Base-by-base conservation (phyloP, 371 early-diverging fungal species). In the Lichtheimia hyalospora region DNA sequence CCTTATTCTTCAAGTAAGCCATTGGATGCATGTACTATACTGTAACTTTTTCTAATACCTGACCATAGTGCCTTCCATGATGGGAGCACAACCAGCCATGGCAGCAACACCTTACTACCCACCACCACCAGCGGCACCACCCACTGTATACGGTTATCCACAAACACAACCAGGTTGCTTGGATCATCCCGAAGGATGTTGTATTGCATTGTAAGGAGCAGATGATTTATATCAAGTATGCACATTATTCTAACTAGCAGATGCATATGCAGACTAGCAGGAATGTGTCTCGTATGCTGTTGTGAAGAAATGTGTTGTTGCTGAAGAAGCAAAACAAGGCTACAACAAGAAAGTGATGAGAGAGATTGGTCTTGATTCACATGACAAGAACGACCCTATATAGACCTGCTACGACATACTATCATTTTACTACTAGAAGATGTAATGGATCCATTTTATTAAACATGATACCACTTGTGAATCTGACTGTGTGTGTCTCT, bases 151-250 rank as follows among this genome's bases (percentile, higher is more conserved):
- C 21, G 18, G 18, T 2, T 21, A n/a, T n/a, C 46, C 46, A 46
- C 46, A n/a, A 46, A n/a, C 46, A 46, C 46, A 46, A 16, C 52
- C 52, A n/a, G 55, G 55, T 4, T 54, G 55, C 43, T 54, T 14
- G 20, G 55, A 54, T 54, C 55, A 54, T 54, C 55, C 55, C 7
- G 15, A 43, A n/a, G 55, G 55, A 13, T 54, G 55, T 14, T 54
- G 55, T 54, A 39, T 28, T 8, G 55, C 43, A 10, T 14, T 54
- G 55, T 54, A 54, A 41, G 55, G 1, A 4, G 2, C 15, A 3
- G 0, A 39, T 20, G 14, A 54, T 14, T 13, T 1, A n/a, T 8
- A 14, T n/a, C 1, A 23, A 39, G 16, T 21, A 3, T 15, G 5
- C 7, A 42, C 12, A 3, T 2, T 14, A 3, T 51, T 10, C 6